Evolutionary conservation across 768 basidiomycete species (phyloP).

Genomic region (Termitomyces bulborhizus): DNA sequence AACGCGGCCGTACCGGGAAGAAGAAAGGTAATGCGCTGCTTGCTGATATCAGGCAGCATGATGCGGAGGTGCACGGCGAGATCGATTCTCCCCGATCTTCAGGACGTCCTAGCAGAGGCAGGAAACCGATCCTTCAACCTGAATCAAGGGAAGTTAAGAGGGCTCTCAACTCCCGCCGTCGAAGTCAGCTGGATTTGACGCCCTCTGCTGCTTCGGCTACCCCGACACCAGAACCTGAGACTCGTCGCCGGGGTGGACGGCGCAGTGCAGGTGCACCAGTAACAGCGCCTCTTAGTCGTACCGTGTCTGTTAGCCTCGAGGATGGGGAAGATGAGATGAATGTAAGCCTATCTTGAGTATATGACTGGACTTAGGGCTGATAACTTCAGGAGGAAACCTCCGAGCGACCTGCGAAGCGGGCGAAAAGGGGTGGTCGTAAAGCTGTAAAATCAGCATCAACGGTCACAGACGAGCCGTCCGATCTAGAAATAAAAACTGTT

Average conservation of each 20-base stretch:
- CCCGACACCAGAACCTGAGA: conserved; percentile 67
- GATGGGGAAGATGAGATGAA: conserved; percentile 18
- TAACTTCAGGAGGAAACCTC: conserved; percentile 19
- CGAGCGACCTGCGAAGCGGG: conserved; percentile 32
- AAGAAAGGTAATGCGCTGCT: conserved; percentile 80
- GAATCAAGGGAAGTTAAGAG: conserved; percentile 25
- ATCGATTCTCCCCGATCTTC: conserved; percentile 27
- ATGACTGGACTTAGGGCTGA: neutral
- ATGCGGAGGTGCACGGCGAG: conserved; percentile 45
- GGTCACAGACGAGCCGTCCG: conserved; percentile 28
- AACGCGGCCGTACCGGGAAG: conserved; percentile 56
- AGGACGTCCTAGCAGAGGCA: conserved; percentile 35
- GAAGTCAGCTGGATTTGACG: conserved; percentile 41
- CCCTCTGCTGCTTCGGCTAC: conserved; percentile 37
- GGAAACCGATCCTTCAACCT: conserved; percentile 24
- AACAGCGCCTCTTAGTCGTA: conserved; percentile 14
- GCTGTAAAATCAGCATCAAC: conserved; percentile 38
- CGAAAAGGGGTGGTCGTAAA: conserved; percentile 31
- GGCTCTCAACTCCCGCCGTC: conserved; percentile 28
- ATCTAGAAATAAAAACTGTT: conserved; percentile 23
- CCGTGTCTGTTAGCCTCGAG: conserved; percentile 12
- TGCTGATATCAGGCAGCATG: conserved; percentile 75
- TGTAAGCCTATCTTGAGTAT: conserved; percentile 9
- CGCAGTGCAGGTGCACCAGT: conserved; percentile 9
- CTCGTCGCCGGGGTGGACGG: conserved; percentile 17